Base-by-base conservation (phyloP, 192 early-diverging fungal genomes). In the Umbelopsis isabellina region DNA sequence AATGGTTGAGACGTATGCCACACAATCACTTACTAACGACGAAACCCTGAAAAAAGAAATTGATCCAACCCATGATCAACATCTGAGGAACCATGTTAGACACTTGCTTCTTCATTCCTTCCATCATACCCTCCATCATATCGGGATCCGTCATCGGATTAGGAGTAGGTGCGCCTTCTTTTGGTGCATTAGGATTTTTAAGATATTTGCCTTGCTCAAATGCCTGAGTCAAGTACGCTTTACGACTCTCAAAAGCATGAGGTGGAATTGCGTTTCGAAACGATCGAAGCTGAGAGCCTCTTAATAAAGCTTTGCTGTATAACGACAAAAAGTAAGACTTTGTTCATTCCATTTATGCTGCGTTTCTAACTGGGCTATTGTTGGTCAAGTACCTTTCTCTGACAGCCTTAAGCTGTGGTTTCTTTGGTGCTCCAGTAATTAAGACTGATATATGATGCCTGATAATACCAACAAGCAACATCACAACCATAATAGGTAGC, bases 31-130 rank as follows among this genome's bases (percentile, higher is more conserved):
- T 83, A 95, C 93, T 95, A 58, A 97, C 85, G 45, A 99, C 89
- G 76, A 99, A 99, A 65, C 97, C 97, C 23, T 92, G 93, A 81
- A 99, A 99, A 86, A 99, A 99, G 82, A 95, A 98, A 68, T 94
- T 94, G 82, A 99, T 94, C 96, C 96, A 99, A 35, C 88, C 91
- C 97, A 99, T 99, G 82, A 99, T 98, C 11, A 99, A 77, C 49
- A 94, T 97, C 80, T 99, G 97, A 49, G 97, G 97, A n/a, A 99
- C 89, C 80, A 99, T 93, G 84, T 95, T 97, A 74, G 90, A 89
- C 85, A 99, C 90, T 83, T 96, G 94, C 83, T 97, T 95, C 85
- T 97, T 99, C 94, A 98, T 92, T 74, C 92, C 92, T 27, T 95
- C 95, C 95, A 97, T 98, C 93, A 96, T 98, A 55, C 84, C 87